Percentiles rank a stretch among this genome's conserved stretches.
These are phyloP conservation scores for Cruciata laevipes DNA, from an alignment of 257 asterid species.

Conservation along the genomic window DNA sequence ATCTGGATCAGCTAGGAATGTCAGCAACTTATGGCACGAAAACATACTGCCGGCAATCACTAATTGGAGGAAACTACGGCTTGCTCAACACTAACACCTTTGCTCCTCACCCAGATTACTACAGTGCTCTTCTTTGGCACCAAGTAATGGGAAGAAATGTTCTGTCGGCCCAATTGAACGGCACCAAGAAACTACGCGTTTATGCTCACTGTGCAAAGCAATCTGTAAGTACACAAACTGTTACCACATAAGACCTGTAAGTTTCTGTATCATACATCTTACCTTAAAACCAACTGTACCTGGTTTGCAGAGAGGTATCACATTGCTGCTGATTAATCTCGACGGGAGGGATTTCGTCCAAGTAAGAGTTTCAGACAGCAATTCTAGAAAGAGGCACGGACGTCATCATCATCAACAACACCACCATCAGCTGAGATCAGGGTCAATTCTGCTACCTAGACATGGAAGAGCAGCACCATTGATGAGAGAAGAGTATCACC, in stretches of 20 bases:
- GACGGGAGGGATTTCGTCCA: slow-evolving; percentile 44
- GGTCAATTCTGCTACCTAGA: slow-evolving; percentile 16
- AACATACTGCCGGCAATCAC: slow-evolving; percentile 69
- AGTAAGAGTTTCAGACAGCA: slow-evolving; percentile 29
- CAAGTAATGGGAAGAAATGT: slow-evolving; percentile 68
- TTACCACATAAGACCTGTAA: not conserved
- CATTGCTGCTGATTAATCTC: slow-evolving; percentile 65
- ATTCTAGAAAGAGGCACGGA: slow-evolving; percentile 18
- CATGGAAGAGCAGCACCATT: slow-evolving; percentile 15
- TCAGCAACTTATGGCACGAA: slow-evolving; percentile 56
- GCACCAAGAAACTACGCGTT: slow-evolving; percentile 52
- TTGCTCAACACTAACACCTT: slow-evolving; percentile 64
- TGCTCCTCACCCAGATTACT: slow-evolving; percentile 80
- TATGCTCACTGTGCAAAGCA: slow-evolving; percentile 74
- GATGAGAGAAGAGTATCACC: slow-evolving; percentile 74
- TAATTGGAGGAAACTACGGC: slow-evolving; percentile 88
- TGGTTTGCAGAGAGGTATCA: slow-evolving; percentile 59
- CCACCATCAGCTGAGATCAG: slow-evolving; percentile 24
- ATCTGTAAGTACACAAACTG: slow-evolving; percentile 42
- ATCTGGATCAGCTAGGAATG: slow-evolving; percentile 75
- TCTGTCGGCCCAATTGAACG: slow-evolving; percentile 43
- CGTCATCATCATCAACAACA: slow-evolving; percentile 22
- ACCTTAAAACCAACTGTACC: not conserved
- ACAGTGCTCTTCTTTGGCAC: slow-evolving; percentile 94
- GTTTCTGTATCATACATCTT: not conserved